phyloP scores from a whole-genome alignment of 495 filamentous ascomycete species.

The Lepraria neglecta region DNA sequence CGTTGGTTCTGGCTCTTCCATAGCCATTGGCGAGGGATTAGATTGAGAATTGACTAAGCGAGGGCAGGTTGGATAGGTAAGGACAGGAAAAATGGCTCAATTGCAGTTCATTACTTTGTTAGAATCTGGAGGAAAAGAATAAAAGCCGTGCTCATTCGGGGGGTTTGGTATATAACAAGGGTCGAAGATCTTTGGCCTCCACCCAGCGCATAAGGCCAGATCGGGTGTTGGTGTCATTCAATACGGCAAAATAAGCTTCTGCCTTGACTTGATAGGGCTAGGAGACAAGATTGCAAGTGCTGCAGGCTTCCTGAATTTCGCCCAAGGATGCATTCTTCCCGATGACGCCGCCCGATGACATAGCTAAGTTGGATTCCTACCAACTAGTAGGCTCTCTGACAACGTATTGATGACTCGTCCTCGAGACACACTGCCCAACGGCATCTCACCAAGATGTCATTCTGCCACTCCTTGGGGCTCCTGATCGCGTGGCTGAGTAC shows the following conservation, averaged over 20 bases:
- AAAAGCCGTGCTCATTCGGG: neutral
- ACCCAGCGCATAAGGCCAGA: neutral
- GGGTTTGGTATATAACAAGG: neutral
- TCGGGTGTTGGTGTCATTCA: neutral
- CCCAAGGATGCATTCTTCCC: neutral
- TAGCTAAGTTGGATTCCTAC: neutral
- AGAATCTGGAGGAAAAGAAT: neutral
- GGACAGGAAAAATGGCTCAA: neutral
- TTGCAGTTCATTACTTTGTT: neutral
- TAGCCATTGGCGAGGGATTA: neutral
- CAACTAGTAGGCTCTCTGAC: no score
- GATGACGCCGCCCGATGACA: neutral
- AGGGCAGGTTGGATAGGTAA: neutral
- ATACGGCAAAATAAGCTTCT: neutral
- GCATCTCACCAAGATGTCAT: no score
- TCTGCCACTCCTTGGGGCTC: neutral
- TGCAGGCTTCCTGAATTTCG: neutral
- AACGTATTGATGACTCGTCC: no score
- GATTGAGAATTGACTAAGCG: neutral
- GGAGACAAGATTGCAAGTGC: neutral
- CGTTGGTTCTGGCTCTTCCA: slow-evolving; percentile 4
- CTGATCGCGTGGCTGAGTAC: neutral
- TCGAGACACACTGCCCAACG: no score
- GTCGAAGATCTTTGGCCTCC: neutral
- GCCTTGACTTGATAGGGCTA: neutral